These are phyloP conservation scores for Sodiomyces alkalinus DNA, from an alignment of 2,329 filamentous ascomycete genomes.

Conservation along the genomic window DNA sequence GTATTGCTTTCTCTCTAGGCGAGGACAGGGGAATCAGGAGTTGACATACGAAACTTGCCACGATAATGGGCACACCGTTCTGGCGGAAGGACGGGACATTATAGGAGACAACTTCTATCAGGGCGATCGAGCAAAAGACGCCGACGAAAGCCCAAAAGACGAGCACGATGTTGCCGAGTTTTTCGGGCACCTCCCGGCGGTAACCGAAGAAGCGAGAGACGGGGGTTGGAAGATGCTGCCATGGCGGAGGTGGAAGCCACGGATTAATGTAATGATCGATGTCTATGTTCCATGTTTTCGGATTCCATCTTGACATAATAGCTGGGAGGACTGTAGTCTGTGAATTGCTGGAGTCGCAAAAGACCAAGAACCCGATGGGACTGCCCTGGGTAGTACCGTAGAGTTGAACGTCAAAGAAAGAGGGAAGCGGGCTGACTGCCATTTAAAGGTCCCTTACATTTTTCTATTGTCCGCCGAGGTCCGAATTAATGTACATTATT, in stretches of 20 bases:
- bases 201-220: slow-evolving; percentile 57
- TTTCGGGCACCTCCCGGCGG: slow-evolving; percentile 22
- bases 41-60: slow-evolving; percentile 54
- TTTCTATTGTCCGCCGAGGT: too few species aligned
- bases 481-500: too few species aligned
- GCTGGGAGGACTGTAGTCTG: neutral
- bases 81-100: slow-evolving; percentile 37
- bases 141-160: slow-evolving; percentile 51
- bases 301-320: neutral
- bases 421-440: too few species aligned
- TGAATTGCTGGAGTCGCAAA: too few species aligned
- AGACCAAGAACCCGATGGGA: slow-evolving; percentile 2
- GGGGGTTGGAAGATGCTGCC: slow-evolving; percentile 46
- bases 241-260: slow-evolving; percentile 48
- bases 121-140: slow-evolving; percentile 42
- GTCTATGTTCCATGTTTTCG: slow-evolving; percentile 33
- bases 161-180: slow-evolving; percentile 41
- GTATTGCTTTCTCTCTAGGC: slow-evolving; percentile 22
- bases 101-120: slow-evolving; percentile 42
- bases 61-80: slow-evolving; percentile 41
- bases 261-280: slow-evolving; percentile 66
- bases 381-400: too few species aligned
- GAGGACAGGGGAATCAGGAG: too few species aligned
- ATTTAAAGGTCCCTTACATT: too few species aligned
- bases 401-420: too few species aligned